These are phyloP conservation scores for Sphagnum fallax DNA, from an alignment of 228 moss, liverwort and hornwort species.

Conservation along the genomic window DNA sequence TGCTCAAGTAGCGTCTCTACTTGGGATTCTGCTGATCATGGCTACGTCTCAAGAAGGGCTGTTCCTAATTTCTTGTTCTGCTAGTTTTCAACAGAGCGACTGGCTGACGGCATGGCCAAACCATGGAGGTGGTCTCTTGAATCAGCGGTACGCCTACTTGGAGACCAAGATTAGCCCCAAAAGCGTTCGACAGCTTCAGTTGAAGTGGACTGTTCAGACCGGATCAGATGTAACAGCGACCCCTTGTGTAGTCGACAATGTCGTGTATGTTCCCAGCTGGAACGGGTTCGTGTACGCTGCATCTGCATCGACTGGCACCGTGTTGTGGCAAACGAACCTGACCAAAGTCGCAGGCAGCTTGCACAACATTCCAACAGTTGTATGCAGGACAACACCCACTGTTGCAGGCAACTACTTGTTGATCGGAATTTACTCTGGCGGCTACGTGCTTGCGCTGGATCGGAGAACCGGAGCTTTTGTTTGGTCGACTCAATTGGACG, in stretches of 20 bases:
- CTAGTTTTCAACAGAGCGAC: not conserved
- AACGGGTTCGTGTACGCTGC: conserved; percentile 15
- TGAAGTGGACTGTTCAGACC: conserved; percentile 7
- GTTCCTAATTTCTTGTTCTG: too few species aligned
- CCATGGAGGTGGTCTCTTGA: conserved; percentile 5
- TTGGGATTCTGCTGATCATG: too few species aligned
- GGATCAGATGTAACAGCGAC: conserved; percentile 5
- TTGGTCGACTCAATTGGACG: conserved; percentile 11
- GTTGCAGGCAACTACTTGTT: conserved; percentile 15
- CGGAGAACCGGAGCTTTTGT: conserved; percentile 9
- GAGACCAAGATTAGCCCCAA: conserved; percentile 1
- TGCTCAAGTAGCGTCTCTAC: too few species aligned
- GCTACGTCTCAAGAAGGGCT: too few species aligned
- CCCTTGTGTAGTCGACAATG: conserved; percentile 3
- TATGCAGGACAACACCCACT: conserved; percentile 13
- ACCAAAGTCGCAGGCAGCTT: conserved; percentile 5
- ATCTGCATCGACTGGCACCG: conserved; percentile 4
- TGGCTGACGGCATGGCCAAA: conserved; percentile 1
- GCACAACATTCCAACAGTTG: not conserved
- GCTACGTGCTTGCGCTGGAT: conserved; percentile 13
- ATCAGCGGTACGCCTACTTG: conserved; percentile 3
- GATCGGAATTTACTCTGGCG: conserved; percentile 11
- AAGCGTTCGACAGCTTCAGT: not conserved
- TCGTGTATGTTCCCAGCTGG: conserved; percentile 8
- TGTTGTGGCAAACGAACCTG: conserved; percentile 19